These are phyloP conservation scores for Exophiala sp. DNA, from an alignment of 2,329 filamentous ascomycete genomes.

Conservation along the genomic window DNA sequence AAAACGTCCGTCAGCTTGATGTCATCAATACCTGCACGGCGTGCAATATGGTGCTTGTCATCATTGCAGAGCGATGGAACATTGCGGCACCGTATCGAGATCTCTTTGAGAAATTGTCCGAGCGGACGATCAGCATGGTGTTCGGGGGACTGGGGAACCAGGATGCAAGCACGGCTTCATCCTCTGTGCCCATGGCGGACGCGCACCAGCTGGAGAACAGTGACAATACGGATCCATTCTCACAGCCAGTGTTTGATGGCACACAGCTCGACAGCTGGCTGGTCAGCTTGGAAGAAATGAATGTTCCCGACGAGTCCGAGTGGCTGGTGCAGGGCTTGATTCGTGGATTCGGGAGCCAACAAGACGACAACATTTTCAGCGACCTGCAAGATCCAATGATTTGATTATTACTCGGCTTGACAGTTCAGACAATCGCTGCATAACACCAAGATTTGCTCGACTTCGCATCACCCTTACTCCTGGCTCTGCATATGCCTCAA, in stretches of 20 bases:
- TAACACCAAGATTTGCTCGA: background rate
- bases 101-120: constrained; percentile 12
- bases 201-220: no score
- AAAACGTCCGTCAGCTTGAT: constrained; percentile 2
- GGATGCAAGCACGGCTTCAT: no score
- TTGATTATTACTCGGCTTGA: background rate
- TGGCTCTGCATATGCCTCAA: background rate
- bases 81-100: constrained; percentile 12
- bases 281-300: constrained; percentile 7
- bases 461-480: no score
- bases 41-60: constrained; percentile 8
- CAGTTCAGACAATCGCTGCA: background rate
- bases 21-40: constrained; percentile 11
- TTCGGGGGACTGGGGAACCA: background rate
- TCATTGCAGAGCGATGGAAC: constrained; percentile 17
- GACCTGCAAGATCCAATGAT: background rate
- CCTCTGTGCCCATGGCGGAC: no score
- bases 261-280: constrained; percentile 5
- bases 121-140: constrained; percentile 8
- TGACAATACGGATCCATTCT: background rate
- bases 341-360: constrained; percentile 7
- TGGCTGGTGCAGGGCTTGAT: constrained; percentile 9
- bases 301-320: constrained; percentile 11
- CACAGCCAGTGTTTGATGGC: constrained; percentile 2
- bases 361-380: constrained; percentile 1